Conservation (phyloP, 2,329 filamentous ascomycete species). For the Cladosporium sp. region DNA sequence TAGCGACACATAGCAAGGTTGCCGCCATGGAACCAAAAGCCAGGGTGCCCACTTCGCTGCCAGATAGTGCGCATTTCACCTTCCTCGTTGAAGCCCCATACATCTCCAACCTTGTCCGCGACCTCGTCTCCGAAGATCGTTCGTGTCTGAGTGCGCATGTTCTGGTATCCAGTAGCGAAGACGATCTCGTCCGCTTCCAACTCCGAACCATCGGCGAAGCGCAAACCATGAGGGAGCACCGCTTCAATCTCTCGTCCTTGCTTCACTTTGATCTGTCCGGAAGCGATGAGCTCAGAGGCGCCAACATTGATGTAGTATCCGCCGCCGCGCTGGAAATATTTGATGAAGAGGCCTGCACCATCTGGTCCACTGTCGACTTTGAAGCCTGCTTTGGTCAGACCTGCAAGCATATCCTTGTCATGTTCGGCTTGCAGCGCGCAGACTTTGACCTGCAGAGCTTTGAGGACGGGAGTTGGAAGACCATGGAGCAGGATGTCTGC, state of each 20-base stretch:
- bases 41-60: conserved; percentile 33
- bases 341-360: conserved; percentile 31
- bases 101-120: conserved; percentile 45
- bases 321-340: conserved; percentile 46
- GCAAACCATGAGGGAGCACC: conserved; percentile 43
- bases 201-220: conserved; percentile 46
- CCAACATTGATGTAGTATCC: conserved; percentile 53
- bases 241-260: conserved; percentile 37
- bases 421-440: conserved; percentile 29
- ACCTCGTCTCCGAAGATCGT: conserved; percentile 45
- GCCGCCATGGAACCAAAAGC: conserved; percentile 49
- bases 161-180: conserved; percentile 48
- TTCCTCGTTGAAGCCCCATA: conserved; percentile 49
- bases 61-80: conserved; percentile 42
- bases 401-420: conserved; percentile 33
- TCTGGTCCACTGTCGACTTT: conserved; percentile 41
- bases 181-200: conserved; percentile 50
- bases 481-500: conserved; percentile 26
- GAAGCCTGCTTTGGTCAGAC: conserved; percentile 46
- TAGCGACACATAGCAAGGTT: conserved; percentile 50
- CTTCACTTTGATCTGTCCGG: conserved; percentile 49
- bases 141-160: conserved; percentile 43
- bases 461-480: conserved; percentile 32
- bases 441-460: conserved; percentile 36
- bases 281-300: conserved; percentile 43